These are phyloP conservation scores for Chrysanthemum makinoi DNA, from an alignment of 129 eudicot genomes.

Conservation along the genomic window DNA sequence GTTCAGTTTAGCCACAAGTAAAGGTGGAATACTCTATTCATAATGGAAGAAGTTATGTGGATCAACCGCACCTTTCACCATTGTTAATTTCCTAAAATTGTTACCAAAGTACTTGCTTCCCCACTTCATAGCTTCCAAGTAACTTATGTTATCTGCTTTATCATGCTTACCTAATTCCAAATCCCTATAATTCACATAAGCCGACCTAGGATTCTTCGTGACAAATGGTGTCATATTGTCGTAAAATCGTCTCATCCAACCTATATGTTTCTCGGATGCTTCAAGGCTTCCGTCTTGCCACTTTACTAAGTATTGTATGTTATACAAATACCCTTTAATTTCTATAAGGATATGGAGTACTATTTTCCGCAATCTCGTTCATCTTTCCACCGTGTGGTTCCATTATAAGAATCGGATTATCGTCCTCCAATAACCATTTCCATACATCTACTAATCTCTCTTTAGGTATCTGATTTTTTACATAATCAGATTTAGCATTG, in stretches of 20 bases:
- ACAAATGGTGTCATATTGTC: slow-evolving; percentile 11
- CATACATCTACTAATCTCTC: not conserved
- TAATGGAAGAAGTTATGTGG: not conserved
- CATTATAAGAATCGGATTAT: not conserved
- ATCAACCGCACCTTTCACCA: slow-evolving; percentile 4
- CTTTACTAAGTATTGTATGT: not conserved
- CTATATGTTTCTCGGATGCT: not conserved
- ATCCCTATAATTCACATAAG: slow-evolving; percentile 12
- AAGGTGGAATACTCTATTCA: slow-evolving; percentile 10
- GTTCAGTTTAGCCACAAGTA: not conserved
- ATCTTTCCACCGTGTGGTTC: slow-evolving; percentile 15
- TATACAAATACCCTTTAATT: slow-evolving; percentile 12
- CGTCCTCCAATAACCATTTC: not conserved
- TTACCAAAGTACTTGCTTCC: slow-evolving; percentile 2
- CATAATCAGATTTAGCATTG: slow-evolving; percentile 5
- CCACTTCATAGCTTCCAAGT: slow-evolving; percentile 1
- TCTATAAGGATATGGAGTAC: not conserved
- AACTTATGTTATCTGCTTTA: not conserved
- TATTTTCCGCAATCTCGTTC: not conserved
- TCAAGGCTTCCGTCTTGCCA: not conserved
- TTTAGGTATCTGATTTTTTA: not conserved
- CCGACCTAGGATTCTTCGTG: not conserved
- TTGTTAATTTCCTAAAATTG: not conserved
- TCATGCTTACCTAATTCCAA: not conserved
- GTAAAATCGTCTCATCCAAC: not conserved